These are phyloP conservation scores for Camellia lanceoleosa DNA, from an alignment of 148 eudicot genomes.

Conservation along the genomic window DNA sequence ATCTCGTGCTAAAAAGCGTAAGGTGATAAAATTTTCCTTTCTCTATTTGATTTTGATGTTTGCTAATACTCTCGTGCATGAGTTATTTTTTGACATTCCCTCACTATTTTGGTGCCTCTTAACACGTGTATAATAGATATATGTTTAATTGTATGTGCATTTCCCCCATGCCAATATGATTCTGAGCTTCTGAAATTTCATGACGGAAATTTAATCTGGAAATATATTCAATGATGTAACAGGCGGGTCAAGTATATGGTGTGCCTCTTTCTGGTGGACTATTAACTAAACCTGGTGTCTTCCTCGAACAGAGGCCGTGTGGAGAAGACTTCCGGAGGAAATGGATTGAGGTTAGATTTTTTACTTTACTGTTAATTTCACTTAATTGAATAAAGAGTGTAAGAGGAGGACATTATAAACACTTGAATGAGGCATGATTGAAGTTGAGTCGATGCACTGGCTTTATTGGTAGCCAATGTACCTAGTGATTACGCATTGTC, in stretches of 20 bases:
- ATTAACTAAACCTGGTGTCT: constrained; percentile 67
- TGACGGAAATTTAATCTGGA: constrained; percentile 18
- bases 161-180: background rate
- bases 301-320: constrained; percentile 81
- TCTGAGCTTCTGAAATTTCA: constrained; percentile 11
- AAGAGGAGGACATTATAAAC: background rate
- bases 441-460: background rate
- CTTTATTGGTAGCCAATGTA: background rate
- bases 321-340: constrained; percentile 85
- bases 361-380: background rate
- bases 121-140: background rate
- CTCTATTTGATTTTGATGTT: background rate
- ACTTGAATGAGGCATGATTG: background rate
- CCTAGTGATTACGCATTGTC: background rate
- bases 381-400: background rate
- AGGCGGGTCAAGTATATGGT: constrained; percentile 99
- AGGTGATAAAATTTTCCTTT: constrained; percentile 45
- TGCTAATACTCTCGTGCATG: background rate
- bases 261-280: constrained; percentile 82
- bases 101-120: background rate
- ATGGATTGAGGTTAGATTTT: constrained; percentile 90
- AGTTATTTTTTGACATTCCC: background rate
- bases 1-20: constrained; percentile 95
- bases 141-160: background rate
- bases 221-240: constrained; percentile 22